Evolutionary conservation across 371 early-diverging fungal species (phyloP).

Genomic region (Lichtheimia hyalospora): DNA sequence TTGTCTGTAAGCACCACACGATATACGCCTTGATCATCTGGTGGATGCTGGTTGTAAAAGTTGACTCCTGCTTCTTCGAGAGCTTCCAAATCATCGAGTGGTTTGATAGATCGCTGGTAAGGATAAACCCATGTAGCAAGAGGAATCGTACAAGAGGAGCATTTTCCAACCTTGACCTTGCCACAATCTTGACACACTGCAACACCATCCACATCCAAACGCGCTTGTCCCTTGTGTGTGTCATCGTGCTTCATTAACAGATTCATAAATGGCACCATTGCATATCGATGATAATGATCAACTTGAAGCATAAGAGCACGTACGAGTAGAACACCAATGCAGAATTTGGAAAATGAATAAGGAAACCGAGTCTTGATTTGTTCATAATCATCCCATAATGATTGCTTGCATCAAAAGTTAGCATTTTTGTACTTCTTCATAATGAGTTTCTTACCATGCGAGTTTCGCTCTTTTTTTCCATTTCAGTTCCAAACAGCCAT

Average conservation of each 20-base stretch:
- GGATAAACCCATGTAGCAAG: too few species aligned
- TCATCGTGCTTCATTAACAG: constrained; percentile 57
- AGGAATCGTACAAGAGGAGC: too few species aligned
- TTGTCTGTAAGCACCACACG: too few species aligned
- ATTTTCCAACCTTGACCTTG: too few species aligned
- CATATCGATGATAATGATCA: too few species aligned
- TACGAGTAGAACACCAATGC: too few species aligned
- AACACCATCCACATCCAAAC: constrained; percentile 65
- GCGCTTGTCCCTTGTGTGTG: constrained; percentile 62
- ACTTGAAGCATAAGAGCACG: too few species aligned
- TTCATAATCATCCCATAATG: constrained; percentile 69
- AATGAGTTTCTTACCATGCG: neutral
- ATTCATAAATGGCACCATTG: constrained; percentile 50
- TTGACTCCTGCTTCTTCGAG: constrained; percentile 47
- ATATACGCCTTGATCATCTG: too few species aligned
- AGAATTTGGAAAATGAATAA: constrained; percentile 13
- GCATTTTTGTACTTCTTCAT: constrained; percentile 36
- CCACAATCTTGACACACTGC: constrained; percentile 79
- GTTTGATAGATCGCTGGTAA: too few species aligned
- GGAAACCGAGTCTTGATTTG: constrained; percentile 78
- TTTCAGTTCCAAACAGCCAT: constrained; percentile 65
- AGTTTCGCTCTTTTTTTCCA: constrained; percentile 16
- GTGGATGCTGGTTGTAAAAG: constrained; percentile 20
- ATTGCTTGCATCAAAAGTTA: constrained; percentile 26
- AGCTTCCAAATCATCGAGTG: constrained; percentile 42